Conservation (phyloP, 2,329 filamentous ascomycete species). For the Aspergillus quadrilineatus region DNA sequence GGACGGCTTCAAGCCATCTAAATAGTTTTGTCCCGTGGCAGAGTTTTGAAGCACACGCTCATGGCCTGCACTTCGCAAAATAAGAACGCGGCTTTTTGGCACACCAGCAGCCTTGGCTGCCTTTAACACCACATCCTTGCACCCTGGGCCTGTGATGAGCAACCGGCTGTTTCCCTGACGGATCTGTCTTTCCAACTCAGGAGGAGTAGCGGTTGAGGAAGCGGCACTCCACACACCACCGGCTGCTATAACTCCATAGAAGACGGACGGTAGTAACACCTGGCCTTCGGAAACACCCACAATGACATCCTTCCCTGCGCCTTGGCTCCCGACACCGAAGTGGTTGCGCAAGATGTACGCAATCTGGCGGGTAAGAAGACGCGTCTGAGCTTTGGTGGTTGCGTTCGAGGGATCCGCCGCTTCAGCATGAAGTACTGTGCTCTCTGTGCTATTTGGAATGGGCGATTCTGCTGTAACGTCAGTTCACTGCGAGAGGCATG, state of each 20-base stretch:
- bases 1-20: slow-evolving; percentile 5
- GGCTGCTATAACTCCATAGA: slow-evolving; percentile 18
- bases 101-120: slow-evolving; percentile 13
- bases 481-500: neutral
- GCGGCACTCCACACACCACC: slow-evolving; percentile 18
- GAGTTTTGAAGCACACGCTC: slow-evolving; percentile 15
- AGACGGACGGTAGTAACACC: slow-evolving; percentile 14
- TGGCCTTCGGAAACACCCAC: slow-evolving; percentile 16
- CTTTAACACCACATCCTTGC: slow-evolving; percentile 13
- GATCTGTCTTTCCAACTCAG: slow-evolving; percentile 17
- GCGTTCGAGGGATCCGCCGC: slow-evolving; percentile 18
- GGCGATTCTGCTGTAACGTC: slow-evolving; percentile 11
- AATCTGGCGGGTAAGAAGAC: slow-evolving; percentile 16
- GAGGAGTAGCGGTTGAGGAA: slow-evolving; percentile 12
- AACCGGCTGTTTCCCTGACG: slow-evolving; percentile 13
- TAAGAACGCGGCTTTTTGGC: slow-evolving; percentile 10
- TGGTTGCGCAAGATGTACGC: slow-evolving; percentile 16
- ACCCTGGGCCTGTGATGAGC: slow-evolving; percentile 14
- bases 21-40: slow-evolving; percentile 13
- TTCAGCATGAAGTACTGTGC: slow-evolving; percentile 15
- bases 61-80: slow-evolving; percentile 11
- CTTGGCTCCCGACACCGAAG: slow-evolving; percentile 14
- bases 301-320: slow-evolving; percentile 14
- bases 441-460: slow-evolving; percentile 12
- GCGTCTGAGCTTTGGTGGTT: slow-evolving; percentile 17